Base-by-base conservation (phyloP, 2,329 filamentous ascomycete species). In the Fusarium oligoseptatum region DNA sequence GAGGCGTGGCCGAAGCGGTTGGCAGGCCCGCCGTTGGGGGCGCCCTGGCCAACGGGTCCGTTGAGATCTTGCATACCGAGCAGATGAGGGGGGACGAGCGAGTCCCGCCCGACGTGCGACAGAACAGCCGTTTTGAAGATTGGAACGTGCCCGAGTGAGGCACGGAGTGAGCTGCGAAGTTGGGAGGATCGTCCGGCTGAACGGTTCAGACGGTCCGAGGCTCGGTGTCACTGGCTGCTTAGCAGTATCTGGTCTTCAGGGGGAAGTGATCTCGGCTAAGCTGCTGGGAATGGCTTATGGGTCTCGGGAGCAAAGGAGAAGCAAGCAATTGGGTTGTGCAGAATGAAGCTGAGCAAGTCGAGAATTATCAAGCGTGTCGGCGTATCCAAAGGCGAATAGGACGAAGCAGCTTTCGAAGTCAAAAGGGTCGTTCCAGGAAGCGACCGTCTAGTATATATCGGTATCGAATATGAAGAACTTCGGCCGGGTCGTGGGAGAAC, bases 21-120 rank as follows among this genome's bases (percentile, higher is more conserved):
- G 86, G 89, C 77, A 87, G 88, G 81, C 86, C 90, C 76, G 56
- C 77, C 79, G 55, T 81, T 80, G 56, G 77, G 76, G 48, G 73
- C 77, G 55, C 78, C 78, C 65, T 82, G 81, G 79, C 86, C 88
- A 75, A 90, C 88, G 77, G 89, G 87, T 77, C 88, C 88, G 80
- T 94, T 92, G 85, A 94, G 91, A 85, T 94, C 93, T 90, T 97
- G 95, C 95, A 98, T 98, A 85, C 91, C 92, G 87, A 96, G 91
- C 82, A 95, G 89, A 88, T 95, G 93, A 89, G 93, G 92, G 86
- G 93, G 94, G 92, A 94, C 92, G 88, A 94, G 90, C 84, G 88
- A 93, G 93, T 96, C 94, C 94, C 93, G 91, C 87, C 91, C 87
- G 84, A 88, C 88, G 85, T 92, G 91, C 84, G 93, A 93, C 87